phyloP scores from a whole-genome alignment of 2,329 filamentous ascomycete genomes.

The Hymenoscyphus scutula region DNA sequence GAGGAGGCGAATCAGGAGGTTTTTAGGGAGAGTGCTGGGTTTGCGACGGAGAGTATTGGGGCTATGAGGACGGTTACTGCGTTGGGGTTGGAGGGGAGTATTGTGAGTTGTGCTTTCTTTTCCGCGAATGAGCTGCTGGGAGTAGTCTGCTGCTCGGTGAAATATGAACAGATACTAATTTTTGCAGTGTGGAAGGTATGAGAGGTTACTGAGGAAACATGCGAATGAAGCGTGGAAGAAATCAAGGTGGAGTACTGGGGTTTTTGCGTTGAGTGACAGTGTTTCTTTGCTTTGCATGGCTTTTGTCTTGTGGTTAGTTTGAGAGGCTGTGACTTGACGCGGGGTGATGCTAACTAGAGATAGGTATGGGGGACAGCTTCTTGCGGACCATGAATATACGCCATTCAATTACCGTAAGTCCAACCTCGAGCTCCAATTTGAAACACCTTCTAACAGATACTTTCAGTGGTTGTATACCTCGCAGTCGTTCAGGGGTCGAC shows the following conservation, averaged over 20 bases:
- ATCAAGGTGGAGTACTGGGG: conserved; percentile 45
- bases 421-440: conserved; percentile 47
- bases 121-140: no score
- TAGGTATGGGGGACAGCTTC: conserved; percentile 43
- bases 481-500: conserved; percentile 50
- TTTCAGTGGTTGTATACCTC: conserved; percentile 54
- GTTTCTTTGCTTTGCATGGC: conserved; percentile 58
- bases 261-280: conserved; percentile 54
- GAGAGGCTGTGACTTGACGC: no score
- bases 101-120: conserved; percentile 30
- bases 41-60: conserved; percentile 58
- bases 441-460: conserved; percentile 47
- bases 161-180: no score
- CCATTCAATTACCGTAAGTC: conserved; percentile 26
- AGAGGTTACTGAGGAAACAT: conserved; percentile 44
- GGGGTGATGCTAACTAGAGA: neutral
- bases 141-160: no score
- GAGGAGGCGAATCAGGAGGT: conserved; percentile 55
- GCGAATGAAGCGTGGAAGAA: conserved; percentile 45
- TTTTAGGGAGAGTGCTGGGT: conserved; percentile 58
- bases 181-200: conserved; percentile 42
- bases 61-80: conserved; percentile 60
- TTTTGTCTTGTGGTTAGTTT: conserved; percentile 45
- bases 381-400: conserved; percentile 40
- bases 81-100: conserved; percentile 59